Percentiles rank a stretch among this genome's conserved stretches.
Evolutionary conservation across 257 asterid species (phyloP).

Genomic region (Datura wrightii): DNA sequence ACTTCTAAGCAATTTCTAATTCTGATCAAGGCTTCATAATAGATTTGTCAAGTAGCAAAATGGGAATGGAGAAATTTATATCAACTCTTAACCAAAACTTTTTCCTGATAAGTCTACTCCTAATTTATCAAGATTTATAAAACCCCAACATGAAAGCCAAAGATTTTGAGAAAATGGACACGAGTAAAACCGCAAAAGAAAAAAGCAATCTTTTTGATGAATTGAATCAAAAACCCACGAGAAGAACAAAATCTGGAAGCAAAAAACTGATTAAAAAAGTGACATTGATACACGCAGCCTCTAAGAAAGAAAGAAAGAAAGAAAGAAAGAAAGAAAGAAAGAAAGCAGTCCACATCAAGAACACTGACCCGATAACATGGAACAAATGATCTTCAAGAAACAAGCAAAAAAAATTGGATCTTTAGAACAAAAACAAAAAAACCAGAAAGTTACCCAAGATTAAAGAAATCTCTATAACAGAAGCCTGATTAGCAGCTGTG

Average conservation of each 20-base stretch:
- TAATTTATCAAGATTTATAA: slow-evolving; percentile 19
- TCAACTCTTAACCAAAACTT: background rate
- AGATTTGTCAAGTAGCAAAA: slow-evolving; percentile 14
- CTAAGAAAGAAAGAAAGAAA: background rate
- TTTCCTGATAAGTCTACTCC: background rate
- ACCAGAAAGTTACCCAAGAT: slow-evolving; percentile 29
- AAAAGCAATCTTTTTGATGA: background rate
- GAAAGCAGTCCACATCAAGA: background rate
- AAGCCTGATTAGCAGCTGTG: slow-evolving; percentile 69
- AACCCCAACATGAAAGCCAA: background rate
- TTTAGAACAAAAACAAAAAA: background rate
- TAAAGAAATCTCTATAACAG: slow-evolving; percentile 30
- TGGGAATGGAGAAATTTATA: background rate
- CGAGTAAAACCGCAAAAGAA: background rate
- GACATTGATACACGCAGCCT: slow-evolving; percentile 4
- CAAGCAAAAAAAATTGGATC: slow-evolving; percentile 26
- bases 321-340: background rate
- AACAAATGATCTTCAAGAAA: slow-evolving; percentile 7
- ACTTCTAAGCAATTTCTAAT: background rate
- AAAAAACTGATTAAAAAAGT: slow-evolving; percentile 1
- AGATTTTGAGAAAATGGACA: background rate
- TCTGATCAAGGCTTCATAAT: background rate
- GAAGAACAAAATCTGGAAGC: background rate
- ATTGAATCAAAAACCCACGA: background rate
- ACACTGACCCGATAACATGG: background rate